These are phyloP conservation scores for Alternaria viburni DNA, from an alignment of 2,329 filamentous ascomycete species.

Conservation along the genomic window DNA sequence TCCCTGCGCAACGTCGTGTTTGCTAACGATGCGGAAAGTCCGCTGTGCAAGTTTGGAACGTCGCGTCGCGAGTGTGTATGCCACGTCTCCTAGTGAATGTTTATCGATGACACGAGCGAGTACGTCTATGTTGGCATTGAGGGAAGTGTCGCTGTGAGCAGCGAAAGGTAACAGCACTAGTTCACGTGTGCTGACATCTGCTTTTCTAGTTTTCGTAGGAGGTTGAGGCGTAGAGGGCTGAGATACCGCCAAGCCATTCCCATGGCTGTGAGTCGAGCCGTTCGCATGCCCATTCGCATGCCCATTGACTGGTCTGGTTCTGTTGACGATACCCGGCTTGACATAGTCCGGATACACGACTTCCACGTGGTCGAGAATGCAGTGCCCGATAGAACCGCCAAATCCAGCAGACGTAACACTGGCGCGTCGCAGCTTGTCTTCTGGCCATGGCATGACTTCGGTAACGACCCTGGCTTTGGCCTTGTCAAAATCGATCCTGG, in stretches of 20 bases:
- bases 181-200: neutral
- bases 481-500: slow-evolving; percentile 9
- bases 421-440: neutral
- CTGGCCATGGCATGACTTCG: slow-evolving; percentile 13
- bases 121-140: neutral
- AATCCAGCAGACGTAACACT: slow-evolving; percentile 19
- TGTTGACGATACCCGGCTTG: neutral
- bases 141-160: neutral
- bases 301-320: neutral
- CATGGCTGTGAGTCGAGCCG: neutral
- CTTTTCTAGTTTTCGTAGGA: neutral
- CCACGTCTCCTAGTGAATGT: neutral
- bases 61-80: neutral
- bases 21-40: neutral
- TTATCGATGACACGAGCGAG: neutral
- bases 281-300: neutral
- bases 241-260: neutral
- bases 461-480: slow-evolving; percentile 6
- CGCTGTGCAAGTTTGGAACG: neutral
- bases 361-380: slow-evolving; percentile 11
- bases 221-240: neutral
- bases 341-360: neutral
- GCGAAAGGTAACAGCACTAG: neutral
- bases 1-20: neutral
- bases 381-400: slow-evolving; percentile 18